Percentiles rank a stretch among this genome's conserved stretches.
phyloP scores from a whole-genome alignment of 2,329 filamentous ascomycete genomes.

The Scleromitrula shiraiana region DNA sequence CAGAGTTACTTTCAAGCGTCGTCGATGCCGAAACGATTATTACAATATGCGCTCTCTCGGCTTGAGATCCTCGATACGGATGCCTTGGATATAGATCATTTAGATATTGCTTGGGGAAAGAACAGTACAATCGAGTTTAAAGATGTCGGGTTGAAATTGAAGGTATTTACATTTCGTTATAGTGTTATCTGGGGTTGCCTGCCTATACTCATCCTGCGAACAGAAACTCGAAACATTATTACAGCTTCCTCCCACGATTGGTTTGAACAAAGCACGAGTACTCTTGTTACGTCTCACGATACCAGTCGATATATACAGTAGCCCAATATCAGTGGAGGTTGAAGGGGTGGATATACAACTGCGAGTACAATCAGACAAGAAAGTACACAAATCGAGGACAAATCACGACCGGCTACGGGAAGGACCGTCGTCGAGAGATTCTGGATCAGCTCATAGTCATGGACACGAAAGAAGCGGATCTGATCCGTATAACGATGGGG shows the following conservation, averaged over 20 bases:
- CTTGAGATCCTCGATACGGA: conserved; percentile 85
- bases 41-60: conserved; percentile 76
- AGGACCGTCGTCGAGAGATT: conserved; percentile 17
- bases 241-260: conserved; percentile 64
- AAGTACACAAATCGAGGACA: conserved; percentile 23
- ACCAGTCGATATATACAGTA: conserved; percentile 80
- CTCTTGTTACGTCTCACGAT: conserved; percentile 71
- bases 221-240: conserved; percentile 74
- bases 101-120: conserved; percentile 77
- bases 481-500: conserved; percentile 9
- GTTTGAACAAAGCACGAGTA: conserved; percentile 66
- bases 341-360: conserved; percentile 71
- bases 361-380: conserved; percentile 37
- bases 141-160: conserved; percentile 73
- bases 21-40: conserved; percentile 79
- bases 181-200: neutral
- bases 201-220: neutral
- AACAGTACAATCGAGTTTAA: conserved; percentile 77
- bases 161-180: conserved; percentile 43
- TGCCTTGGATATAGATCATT: conserved; percentile 73
- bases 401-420: conserved; percentile 28
- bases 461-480: conserved; percentile 5
- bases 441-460: neutral
- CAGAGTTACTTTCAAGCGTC: conserved; percentile 33
- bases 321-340: conserved; percentile 73